These are phyloP conservation scores for Dendrothele bispora DNA, from an alignment of 768 basidiomycete species.

Conservation along the genomic window DNA sequence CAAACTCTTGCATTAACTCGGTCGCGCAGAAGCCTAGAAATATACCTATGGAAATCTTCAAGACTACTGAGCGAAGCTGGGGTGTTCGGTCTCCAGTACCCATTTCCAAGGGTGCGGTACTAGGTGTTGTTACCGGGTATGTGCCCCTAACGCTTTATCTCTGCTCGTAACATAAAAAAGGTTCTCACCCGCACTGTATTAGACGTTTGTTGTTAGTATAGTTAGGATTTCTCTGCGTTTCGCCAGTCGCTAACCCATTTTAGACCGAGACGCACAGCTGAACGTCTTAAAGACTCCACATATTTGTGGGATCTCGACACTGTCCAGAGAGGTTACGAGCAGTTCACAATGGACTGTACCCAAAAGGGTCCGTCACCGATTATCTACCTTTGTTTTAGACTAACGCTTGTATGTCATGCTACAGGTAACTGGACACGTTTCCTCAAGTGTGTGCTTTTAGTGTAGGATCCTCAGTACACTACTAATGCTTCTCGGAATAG, in stretches of 20 bases:
- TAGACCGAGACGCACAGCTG: slow-evolving; percentile 9
- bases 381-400: neutral
- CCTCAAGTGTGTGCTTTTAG: slow-evolving; percentile 18
- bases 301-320: slow-evolving; percentile 23
- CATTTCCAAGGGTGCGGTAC: slow-evolving; percentile 16
- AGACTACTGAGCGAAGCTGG: slow-evolving; percentile 22
- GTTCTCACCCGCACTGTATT: neutral
- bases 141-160: neutral
- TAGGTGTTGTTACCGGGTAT: slow-evolving; percentile 25
- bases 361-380: slow-evolving; percentile 7
- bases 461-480: neutral
- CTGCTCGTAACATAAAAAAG: too few species aligned
- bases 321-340: slow-evolving; percentile 10
- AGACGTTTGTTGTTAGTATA: slow-evolving; percentile 11
- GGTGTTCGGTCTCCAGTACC: slow-evolving; percentile 18
- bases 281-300: neutral
- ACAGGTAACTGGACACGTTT: slow-evolving; percentile 28
- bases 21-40: slow-evolving; percentile 20
- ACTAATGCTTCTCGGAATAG: slow-evolving; percentile 5
- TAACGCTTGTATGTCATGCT: slow-evolving; percentile 4
- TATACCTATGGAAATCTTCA: slow-evolving; percentile 22
- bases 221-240: neutral
- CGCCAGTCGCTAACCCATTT: neutral
- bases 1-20: slow-evolving; percentile 16
- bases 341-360: slow-evolving; percentile 6